Evolutionary conservation across 139 green algal genomes (phyloP), one percentile per base, ranked within the genome.

Genomic region (Chlorella sp.): DNA sequence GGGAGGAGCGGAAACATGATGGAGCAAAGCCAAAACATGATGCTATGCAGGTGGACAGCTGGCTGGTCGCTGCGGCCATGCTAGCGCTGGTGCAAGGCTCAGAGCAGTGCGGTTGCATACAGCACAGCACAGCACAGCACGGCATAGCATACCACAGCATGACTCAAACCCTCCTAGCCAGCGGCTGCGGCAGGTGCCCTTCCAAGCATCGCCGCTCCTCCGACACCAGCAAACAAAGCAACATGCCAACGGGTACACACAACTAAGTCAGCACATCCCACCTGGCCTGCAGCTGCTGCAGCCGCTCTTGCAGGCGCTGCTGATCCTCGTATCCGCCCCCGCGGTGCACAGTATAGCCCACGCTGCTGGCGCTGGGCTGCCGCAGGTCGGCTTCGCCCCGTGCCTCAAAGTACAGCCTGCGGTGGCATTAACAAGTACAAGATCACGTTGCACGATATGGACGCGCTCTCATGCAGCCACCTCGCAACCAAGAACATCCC

Each of bases 321-420:
- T 41, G 40, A 40, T 83, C 41, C 20, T 64, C 38, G n/a, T 40
- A 26, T 26, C 40, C 24, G 22, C 16, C 19, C 40, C 38, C 70
- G 0, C 77, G 60, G 77, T 83, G 77, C 40, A 83, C 77, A 13
- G 36, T 20, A 5, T 74, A 83, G 28, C 77, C 77, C 60, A 83
- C 60, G 77, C 77, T 83, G 77, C 77, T 83, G 28, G 58, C 40
- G 5, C 28, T 22, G 8, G 77, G 77, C 34, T 73, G 77, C 40
- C 60, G 58, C 58, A 83, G 60, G 30, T 73, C 60, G 0, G 13
- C 28, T 28, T 73, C 77, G 0, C 77, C 77, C 28, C 77, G 77
- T 0, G 77, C 77, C 32, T 83, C 77, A 11, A 83, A 58, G 41
- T 83, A 83, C 77, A 83, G 77, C 60, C 77, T 83, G 77, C 60